Evolutionary conservation across 164 flowering plant genomes (phyloP).

Genomic region (Nelumbo lutea): DNA sequence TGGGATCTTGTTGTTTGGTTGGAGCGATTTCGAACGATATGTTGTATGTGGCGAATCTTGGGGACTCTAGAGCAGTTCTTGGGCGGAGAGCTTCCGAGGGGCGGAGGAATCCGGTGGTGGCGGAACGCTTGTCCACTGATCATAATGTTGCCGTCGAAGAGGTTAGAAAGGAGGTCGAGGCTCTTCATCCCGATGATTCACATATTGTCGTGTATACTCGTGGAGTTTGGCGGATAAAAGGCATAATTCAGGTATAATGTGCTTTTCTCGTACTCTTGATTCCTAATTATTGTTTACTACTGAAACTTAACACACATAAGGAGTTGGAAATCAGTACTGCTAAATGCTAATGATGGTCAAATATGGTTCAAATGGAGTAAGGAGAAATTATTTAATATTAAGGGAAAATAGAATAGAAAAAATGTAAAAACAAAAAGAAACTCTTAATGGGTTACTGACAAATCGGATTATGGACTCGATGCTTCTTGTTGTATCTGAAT

Average conservation of each 20-base stretch:
- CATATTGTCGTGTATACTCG: slow-evolving; percentile 68
- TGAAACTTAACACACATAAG: too few species aligned
- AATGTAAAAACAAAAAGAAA: neutral
- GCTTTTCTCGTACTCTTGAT: neutral
- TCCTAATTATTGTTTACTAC: neutral
- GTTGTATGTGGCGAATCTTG: slow-evolving; percentile 42
- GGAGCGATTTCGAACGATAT: slow-evolving; percentile 37
- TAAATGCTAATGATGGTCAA: neutral
- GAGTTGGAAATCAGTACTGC: neutral
- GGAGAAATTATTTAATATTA: neutral
- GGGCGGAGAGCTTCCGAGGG: slow-evolving; percentile 22
- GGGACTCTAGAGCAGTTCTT: slow-evolving; percentile 45
- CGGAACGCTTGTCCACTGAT: slow-evolving; percentile 72
- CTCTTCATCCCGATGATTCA: slow-evolving; percentile 87
- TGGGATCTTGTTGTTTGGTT: slow-evolving; percentile 45
- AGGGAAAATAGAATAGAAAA: neutral
- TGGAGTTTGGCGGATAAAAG: slow-evolving; percentile 96
- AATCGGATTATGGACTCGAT: neutral
- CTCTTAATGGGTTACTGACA: neutral
- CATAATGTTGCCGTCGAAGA: slow-evolving; percentile 85
- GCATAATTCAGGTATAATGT: slow-evolving; percentile 80
- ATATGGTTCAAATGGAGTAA: neutral
- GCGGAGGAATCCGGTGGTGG: slow-evolving; percentile 25
- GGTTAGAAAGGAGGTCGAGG: slow-evolving; percentile 67
- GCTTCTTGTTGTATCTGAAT: neutral